phyloP scores from a whole-genome alignment of 805 yeast species.

The Ogataea allantospora region DNA sequence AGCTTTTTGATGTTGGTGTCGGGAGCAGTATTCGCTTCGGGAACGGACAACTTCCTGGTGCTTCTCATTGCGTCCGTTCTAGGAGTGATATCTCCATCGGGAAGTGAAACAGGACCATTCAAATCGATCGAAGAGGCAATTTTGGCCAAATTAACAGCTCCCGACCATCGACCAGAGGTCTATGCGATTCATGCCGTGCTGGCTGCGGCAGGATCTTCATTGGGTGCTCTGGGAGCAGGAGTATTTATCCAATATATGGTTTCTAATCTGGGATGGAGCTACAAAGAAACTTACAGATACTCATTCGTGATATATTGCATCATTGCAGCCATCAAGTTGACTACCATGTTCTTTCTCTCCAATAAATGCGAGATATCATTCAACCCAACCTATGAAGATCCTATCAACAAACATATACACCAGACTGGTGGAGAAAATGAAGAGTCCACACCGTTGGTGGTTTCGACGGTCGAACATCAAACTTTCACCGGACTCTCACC shows the following conservation, averaged over 20 bases:
- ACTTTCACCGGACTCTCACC: conserved; percentile 39
- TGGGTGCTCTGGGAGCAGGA: conserved; percentile 70
- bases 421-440: conserved; percentile 2
- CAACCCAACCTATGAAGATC: conserved; percentile 24
- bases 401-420: conserved; percentile 1
- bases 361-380: conserved; percentile 48
- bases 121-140: conserved; percentile 82
- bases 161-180: conserved; percentile 61
- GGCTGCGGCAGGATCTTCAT: conserved; percentile 69
- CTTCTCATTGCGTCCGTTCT: conserved; percentile 69
- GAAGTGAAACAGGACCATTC: conserved; percentile 90
- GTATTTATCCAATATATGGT: conserved; percentile 47
- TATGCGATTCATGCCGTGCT: conserved; percentile 73
- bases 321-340: conserved; percentile 52
- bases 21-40: conserved; percentile 61
- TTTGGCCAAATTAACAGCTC: conserved; percentile 74
- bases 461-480: conserved; percentile 23
- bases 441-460: conserved; percentile 18
- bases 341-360: conserved; percentile 50
- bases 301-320: conserved; percentile 56
- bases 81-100: conserved; percentile 87
- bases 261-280: conserved; percentile 31
- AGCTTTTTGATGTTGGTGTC: conserved; percentile 64
- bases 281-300: conserved; percentile 49
- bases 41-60: conserved; percentile 48